Base-by-base conservation (phyloP, 768 basidiomycete species). In the Boletus eberwhitei region DNA sequence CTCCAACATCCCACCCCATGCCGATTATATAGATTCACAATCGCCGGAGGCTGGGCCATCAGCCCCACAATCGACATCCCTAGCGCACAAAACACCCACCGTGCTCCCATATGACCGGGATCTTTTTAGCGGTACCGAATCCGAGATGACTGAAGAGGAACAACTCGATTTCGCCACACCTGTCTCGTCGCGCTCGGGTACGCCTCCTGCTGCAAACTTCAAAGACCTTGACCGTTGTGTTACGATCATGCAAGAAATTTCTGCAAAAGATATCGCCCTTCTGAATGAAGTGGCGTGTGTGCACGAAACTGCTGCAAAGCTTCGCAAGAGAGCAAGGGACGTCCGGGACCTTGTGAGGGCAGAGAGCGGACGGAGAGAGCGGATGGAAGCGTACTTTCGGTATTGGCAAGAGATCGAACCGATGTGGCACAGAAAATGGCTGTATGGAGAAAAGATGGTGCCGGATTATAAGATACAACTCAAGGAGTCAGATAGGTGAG, bases 351-450 rank as follows among this genome's bases (percentile, higher is more conserved):
- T 65, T 8, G 58, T 59, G 1, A 60, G 61, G 44, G 64, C 59
- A 0, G 66, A 70, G 51, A 52, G 14, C 29, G 66, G 58, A 16
- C 57, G 70, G 14, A 53, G 66, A 47, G 62, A 62, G 41, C 54
- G 70, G 14, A 63, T 72, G 59, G 62, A 70, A 19, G 31, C 55
- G 8, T 71, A 59, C 24, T 72, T 65, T 36, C 50, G 53, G 31
- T 62, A 68, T 34, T 72, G 71, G 67, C 58, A 59, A 26, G 55
- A 72, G 26, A 61, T 57, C 5, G 55, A 60, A 13, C 59, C 61
- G 2, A 45, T 5, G 5, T 67, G 71, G 67, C 57, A 61, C 36
- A 60, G 59, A 24, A 12, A 53, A n/a, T 70, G 70, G 70, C 13
- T 70, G 32, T 65, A 62, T 26, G 63, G 58, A 31, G 56, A 60